Base-by-base conservation (phyloP, 78 protist genomes). In the Dictyostelium discoideum region DNA sequence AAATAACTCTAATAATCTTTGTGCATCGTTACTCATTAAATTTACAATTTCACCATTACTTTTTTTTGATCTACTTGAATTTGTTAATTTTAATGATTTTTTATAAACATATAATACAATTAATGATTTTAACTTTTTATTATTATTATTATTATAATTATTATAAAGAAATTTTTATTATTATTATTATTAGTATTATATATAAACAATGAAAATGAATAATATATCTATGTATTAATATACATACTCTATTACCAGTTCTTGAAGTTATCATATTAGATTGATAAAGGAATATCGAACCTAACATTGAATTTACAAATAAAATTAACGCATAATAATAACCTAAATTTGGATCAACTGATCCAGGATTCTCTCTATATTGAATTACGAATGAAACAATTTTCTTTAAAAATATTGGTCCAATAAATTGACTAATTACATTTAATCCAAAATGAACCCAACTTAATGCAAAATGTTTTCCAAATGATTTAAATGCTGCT, bases 1-100 rank as follows among this genome's bases (percentile, higher is more conserved):
- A 18, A 80, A 85, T 9, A 92, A 82, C 6, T 94, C 96, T 63
- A n/a, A n/a, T 48, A 98, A 50, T 22, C 97, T 78, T 65, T 96
- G 96, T 13, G 98, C 95, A 63, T 98, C 99, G 37, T 85, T 88
- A 50, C 93, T n/a, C 98, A 97, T 97, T 79, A 96, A 93, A 48
- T 96, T 98, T 42, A 79, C 92, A 22, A 98, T 87, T 76, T 98
- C 96, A 60, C 99, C 98, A 26, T 79, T 77, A 6, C 97, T 76
- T 16, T 42, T 87, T 40, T 87, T 87, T 10, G 60, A 44, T 60
- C 85, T 32, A 32, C 85, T 20, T 77, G 85, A 54, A 24, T 76
- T 87, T 76, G 76, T 29, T 40, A 87, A 60, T 40, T 87, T 87
- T 22, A 87, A 32, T 40, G 93, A 44, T 60, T 87, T 87, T 7